Conservation (phyloP, 495 filamentous ascomycete genomes). For the Penicillium waksmanii region DNA sequence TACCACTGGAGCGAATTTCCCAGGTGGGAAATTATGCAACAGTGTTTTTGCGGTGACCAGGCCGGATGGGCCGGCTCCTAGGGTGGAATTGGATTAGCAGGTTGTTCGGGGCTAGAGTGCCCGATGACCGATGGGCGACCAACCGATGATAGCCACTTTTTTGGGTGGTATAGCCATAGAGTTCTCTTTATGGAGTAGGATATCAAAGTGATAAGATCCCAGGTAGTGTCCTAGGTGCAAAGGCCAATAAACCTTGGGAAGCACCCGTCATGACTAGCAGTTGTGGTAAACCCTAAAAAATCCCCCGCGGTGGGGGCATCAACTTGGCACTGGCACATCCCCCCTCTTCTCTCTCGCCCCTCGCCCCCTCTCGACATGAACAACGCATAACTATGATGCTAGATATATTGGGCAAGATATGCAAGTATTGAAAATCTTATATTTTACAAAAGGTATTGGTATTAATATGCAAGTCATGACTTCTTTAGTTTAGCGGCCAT, state of each 20-base stretch:
- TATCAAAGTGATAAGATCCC: too few relatives aligned
- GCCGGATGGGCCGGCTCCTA: slow-evolving; percentile 81
- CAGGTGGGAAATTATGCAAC: slow-evolving; percentile 58
- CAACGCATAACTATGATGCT: neutral
- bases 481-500: neutral
- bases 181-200: too few relatives aligned
- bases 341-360: neutral
- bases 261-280: too few relatives aligned
- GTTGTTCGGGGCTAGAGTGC: neutral
- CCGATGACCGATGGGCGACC: slow-evolving; percentile 19
- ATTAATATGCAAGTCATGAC: slow-evolving; percentile 1
- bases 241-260: too few relatives aligned
- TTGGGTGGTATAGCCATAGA: slow-evolving; percentile 42
- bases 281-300: neutral
- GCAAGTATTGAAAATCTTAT: neutral
- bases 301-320: neutral
- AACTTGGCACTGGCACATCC: neutral
- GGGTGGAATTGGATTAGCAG: slow-evolving; percentile 6
- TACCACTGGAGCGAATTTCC: slow-evolving; percentile 66
- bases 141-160: slow-evolving; percentile 71
- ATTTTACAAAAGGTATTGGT: neutral
- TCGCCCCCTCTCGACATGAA: neutral
- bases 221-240: too few relatives aligned
- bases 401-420: neutral
- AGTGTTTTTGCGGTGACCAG: slow-evolving; percentile 82